Base-by-base conservation (phyloP, 805 yeast species). In the Wickerhamomyces subpelliculosus region DNA sequence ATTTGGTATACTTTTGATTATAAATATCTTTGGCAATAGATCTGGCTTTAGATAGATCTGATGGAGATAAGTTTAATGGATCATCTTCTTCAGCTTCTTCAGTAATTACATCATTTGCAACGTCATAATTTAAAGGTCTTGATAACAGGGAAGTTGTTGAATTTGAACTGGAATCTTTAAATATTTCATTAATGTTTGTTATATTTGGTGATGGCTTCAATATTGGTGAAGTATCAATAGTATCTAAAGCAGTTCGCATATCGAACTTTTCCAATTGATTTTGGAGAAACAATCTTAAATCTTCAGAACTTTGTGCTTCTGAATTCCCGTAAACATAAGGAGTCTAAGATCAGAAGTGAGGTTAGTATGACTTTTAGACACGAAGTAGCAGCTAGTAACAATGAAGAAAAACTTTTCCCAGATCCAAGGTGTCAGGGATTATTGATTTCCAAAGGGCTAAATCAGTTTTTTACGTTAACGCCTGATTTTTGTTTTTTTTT, bases 21-120 rank as follows among this genome's bases (percentile, higher is more conserved):
- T 46, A 60, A 8, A 71, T 50, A 20, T 59, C 48, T 32, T 38
- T 34, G 1, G 73, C 72, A 8, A 54, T 52, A 8, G 17, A 20
- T 8, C 27, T 37, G 5, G 37, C 37, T 10, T 35, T 33, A 17
- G 22, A 9, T 13, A 37, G 23, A 8, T 16, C 17, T 5, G 18
- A 3, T 11, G 31, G 19, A 3, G 22, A 18, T 29, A 18, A n/a
- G 8, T 14, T 18, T 18, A 17, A 19, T 9, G 32, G 22, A 13
- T 29, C 32, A 18, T 29, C 32, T 8, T 29, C 32, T 32, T 46
- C 53, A 1, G 46, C 46, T n/a, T 49, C 54, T 31, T 51, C 55
- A 28, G 34, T 33, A 21, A 52, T 49, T 10, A 42, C 32, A 10
- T 51, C 48, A 2, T 32, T 38, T 2, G 55, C 32, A 3, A 49